Conservation (phyloP, 1,139 yeast genomes). For the Yamadazyma aaseri region DNA sequence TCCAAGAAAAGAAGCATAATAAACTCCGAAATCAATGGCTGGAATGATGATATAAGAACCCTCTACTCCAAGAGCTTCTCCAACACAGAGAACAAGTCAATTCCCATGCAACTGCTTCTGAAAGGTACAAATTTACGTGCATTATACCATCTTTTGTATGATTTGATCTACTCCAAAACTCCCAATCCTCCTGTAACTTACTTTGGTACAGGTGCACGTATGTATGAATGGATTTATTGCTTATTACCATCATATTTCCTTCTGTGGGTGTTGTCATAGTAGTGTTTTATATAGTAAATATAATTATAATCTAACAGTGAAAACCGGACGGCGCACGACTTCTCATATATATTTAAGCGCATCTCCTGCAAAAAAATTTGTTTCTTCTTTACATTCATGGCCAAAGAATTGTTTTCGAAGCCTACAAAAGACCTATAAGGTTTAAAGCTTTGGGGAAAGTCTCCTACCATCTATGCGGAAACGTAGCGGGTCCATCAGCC, state of each 20-base stretch:
- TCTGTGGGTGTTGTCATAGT: slow-evolving; percentile 21
- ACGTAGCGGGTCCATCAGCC: slow-evolving; percentile 46
- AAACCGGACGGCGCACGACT: no score
- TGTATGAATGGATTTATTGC: slow-evolving; percentile 36
- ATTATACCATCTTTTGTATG: slow-evolving; percentile 56
- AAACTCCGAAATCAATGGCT: slow-evolving; percentile 38
- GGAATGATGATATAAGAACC: slow-evolving; percentile 39
- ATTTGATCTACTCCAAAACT: slow-evolving; percentile 40
- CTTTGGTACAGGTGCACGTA: slow-evolving; percentile 52
- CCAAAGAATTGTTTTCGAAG: slow-evolving; percentile 86
- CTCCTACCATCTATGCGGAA: slow-evolving; percentile 82
- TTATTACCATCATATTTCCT: slow-evolving; percentile 35
- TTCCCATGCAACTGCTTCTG: slow-evolving; percentile 35
- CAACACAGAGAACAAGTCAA: slow-evolving; percentile 30
- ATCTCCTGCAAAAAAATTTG: slow-evolving; percentile 5
- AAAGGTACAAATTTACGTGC: slow-evolving; percentile 43
- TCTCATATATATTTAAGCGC: no score
- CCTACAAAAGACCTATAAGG: slow-evolving; percentile 50
- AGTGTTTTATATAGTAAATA: no score
- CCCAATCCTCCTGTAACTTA: slow-evolving; percentile 36
- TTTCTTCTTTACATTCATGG: slow-evolving; percentile 49
- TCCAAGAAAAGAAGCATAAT: slow-evolving; percentile 25
- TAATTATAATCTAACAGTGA: no score
- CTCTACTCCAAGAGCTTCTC: slow-evolving; percentile 38
- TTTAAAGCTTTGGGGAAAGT: slow-evolving; percentile 85